Base-by-base conservation (phyloP, 805 yeast genomes). In the Schwanniomyces vanrijiae region DNA sequence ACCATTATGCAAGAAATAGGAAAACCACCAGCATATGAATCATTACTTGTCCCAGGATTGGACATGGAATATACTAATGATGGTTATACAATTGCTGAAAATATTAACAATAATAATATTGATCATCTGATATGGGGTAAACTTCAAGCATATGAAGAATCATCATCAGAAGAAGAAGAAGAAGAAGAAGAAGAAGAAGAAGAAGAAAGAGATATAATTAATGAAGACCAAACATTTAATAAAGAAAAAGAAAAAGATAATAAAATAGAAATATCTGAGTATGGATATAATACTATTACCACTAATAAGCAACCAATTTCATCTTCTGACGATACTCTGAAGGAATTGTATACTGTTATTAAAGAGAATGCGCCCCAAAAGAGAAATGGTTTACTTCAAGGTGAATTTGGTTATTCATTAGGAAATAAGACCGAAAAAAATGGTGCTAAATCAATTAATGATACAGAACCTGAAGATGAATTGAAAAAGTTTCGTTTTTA, bases 21-120 rank as follows among this genome's bases (percentile, higher is more conserved):
- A 0, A 82, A 86, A 22, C 96, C 98, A 0, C 96, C 96, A 0
- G 76, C 90, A 16, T 91, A 89, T 65, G 83, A 84, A 2, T 75
- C 78, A 33, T 68, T 89, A 61, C 67, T 73, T 28, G 77, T 88
- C 6, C 89, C 78, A 0, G 78, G 77, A 0, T 46, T 73, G 14
- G 77, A 73, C 48, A 52, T 55, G 3, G 64, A 64, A 37, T 72
- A 73, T 48, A 52, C 56, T 4, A 73, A 72, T 45, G 55, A 52
- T 22, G 77, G 77, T 1, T 73, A 73, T 48, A 51, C 48, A 16
- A 55, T 53, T 25, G 16, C 39, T 19, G 25, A 20, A 37, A 19
- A 10, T 20, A 11, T 20, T 13, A 40, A 50, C 13, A 37, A 44
- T 39, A 37, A 44, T 14, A 45, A 40, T 14, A 48, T 39, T 13